phyloP scores from a whole-genome alignment of 1,284 basidiomycete species.

The Irpex sp. region DNA sequence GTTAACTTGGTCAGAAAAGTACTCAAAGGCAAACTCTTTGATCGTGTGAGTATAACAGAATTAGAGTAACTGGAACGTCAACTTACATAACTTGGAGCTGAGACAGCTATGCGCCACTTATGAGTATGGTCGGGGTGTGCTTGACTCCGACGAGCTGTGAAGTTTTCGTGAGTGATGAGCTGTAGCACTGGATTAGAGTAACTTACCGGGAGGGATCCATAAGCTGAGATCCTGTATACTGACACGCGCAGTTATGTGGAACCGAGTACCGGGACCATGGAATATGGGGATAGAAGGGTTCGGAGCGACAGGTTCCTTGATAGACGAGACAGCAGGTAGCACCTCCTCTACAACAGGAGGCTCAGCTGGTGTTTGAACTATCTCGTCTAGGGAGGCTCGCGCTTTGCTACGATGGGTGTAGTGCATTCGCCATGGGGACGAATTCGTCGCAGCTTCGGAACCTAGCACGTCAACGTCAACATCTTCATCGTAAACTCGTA shows the following conservation, averaged over 20 bases:
- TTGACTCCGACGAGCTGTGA: slow-evolving; percentile 39
- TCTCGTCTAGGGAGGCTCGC: slow-evolving; percentile 32
- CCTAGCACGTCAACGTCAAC: slow-evolving; percentile 42
- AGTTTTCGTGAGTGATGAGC: slow-evolving; percentile 2
- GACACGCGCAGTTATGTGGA: slow-evolving; percentile 64
- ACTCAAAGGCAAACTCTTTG: slow-evolving; percentile 50
- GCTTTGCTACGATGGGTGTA: slow-evolving; percentile 44
- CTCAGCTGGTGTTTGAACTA: slow-evolving; percentile 11
- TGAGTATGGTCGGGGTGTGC: slow-evolving; percentile 45
- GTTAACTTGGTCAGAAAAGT: slow-evolving; percentile 48
- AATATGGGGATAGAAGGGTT: not conserved
- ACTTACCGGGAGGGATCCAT: slow-evolving; percentile 54
- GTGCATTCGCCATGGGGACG: slow-evolving; percentile 34
- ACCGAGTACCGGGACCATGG: slow-evolving; percentile 42
- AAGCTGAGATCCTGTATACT: slow-evolving; percentile 61
- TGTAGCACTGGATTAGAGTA: not conserved
- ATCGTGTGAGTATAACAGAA: not conserved
- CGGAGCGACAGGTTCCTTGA: not conserved
- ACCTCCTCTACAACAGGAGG: slow-evolving; percentile 1
- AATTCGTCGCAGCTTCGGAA: slow-evolving; percentile 7
- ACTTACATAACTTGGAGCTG: slow-evolving; percentile 69
- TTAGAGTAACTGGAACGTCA: slow-evolving; percentile 3
- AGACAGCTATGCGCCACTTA: slow-evolving; percentile 68
- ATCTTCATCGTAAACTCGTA: slow-evolving; percentile 47
- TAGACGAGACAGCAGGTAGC: not conserved